Evolutionary conservation across 140 eudicot genomes (phyloP), one percentile per base, ranked within the genome.

Genomic region (Erigeron philadelphicus): DNA sequence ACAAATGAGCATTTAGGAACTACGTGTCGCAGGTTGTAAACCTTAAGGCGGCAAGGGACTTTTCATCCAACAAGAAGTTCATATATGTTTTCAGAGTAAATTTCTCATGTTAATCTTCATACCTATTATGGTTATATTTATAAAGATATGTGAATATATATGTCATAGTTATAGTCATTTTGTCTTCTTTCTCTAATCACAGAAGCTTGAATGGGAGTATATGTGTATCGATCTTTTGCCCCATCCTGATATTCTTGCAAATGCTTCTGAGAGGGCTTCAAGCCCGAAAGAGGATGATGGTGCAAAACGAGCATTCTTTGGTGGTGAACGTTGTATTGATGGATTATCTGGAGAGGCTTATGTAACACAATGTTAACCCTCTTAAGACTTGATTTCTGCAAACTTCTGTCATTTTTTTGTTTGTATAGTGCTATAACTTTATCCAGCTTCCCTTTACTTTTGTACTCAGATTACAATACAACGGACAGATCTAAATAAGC

Each of bases 151-250:
- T n/a, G n/a, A n/a, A n/a, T n/a, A n/a, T n/a, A n/a, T n/a, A 53
- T 76, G 61, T 41, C 42, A 61, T 76, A 19, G 9, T 43, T 62
- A 38, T 21, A 70, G 45, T 70, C 42, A 8, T 44, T 25, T 52
- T 1, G 11, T 57, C 13, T 55, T 19, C 50, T 9, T 65, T 57
- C 19, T 65, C n/a, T 18, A 65, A 64, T 71, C 9, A 40, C 65
- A 93, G 98, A 93, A 93, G 84, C 98, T 93, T 83, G 90, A 93
- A 78, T 93, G 98, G 98, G 95, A 87, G 80, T 75, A 72, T 76
- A 66, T 89, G 56, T 89, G 89, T 67, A 81, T 93, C 68, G 98
- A 93, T 75, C 95, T 93, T 60, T 83, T 89, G 65, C 98, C 98
- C 66, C 95, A 93, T 80, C 98, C 98, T 59, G 96, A 93, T 82